Percentiles rank a stretch among this genome's conserved stretches.
Evolutionary conservation across 768 basidiomycete species (phyloP).

Genomic region (Termitomyces sp.): DNA sequence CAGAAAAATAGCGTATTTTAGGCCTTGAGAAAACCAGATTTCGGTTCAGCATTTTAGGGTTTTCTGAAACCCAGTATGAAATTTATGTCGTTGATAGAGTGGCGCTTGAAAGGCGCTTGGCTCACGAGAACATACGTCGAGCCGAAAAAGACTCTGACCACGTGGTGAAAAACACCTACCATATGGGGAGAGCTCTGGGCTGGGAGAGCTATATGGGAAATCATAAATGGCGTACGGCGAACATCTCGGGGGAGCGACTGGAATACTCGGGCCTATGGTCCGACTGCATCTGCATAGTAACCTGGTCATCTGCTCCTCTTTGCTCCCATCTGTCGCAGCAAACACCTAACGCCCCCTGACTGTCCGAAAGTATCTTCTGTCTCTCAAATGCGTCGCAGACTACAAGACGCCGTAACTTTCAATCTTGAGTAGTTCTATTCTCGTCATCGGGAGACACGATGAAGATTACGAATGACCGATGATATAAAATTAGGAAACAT

Average conservation of each 20-base stretch:
- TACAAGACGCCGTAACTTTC: neutral
- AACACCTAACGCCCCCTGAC: conserved; percentile 6
- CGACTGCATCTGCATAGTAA: neutral
- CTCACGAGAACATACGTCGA: too few relatives aligned
- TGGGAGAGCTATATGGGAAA: neutral
- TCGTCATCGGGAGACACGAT: neutral
- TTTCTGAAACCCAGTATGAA: neutral
- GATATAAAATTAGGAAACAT: neutral
- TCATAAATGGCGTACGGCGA: neutral
- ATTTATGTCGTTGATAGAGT: neutral
- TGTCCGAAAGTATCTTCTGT: neutral
- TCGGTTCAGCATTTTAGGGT: neutral
- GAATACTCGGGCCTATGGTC: neutral
- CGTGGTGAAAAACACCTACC: neutral
- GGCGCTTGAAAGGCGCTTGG: neutral
- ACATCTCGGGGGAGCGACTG: neutral
- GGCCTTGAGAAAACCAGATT: neutral
- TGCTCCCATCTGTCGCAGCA: neutral
- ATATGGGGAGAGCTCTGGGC: neutral
- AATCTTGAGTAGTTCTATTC: neutral
- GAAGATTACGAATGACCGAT: neutral
- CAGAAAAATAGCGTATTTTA: neutral
- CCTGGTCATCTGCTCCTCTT: neutral
- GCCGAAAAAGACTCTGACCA: neutral
- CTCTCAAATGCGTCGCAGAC: neutral